Percentiles rank a stretch among this genome's conserved stretches.
Conservation (phyloP, 1,284 basidiomycete species). For the Ustilago shanxiensis region DNA sequence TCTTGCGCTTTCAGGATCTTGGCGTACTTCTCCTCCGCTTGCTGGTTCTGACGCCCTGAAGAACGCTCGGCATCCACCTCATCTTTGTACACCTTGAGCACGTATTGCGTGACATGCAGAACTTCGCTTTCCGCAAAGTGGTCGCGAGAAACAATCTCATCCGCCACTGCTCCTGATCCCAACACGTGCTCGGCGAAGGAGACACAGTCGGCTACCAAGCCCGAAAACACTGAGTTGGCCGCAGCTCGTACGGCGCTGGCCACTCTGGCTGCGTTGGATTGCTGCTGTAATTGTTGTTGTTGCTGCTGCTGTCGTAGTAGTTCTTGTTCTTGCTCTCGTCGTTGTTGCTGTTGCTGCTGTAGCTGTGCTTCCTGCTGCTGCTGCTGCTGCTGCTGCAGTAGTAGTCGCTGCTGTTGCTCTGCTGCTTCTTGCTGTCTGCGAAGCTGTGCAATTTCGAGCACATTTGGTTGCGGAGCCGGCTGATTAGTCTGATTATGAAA, state of each 20-base stretch:
- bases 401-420: neutral
- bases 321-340: no score
- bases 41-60: neutral
- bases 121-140: slow-evolving; percentile 35
- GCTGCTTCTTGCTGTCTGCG: neutral
- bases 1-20: slow-evolving; percentile 18
- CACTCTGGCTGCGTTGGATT: slow-evolving; percentile 1
- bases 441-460: neutral
- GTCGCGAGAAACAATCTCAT: slow-evolving; percentile 1
- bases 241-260: slow-evolving; percentile 16
- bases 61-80: slow-evolving; percentile 17
- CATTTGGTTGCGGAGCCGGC: neutral
- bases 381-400: slow-evolving; percentile 1
- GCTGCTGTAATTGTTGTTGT: slow-evolving; percentile 1
- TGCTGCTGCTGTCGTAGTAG: neutral
- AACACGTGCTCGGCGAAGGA: slow-evolving; percentile 44
- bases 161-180: slow-evolving; percentile 4
- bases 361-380: neutral
- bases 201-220: slow-evolving; percentile 31
- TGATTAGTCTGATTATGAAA: slow-evolving; percentile 1
- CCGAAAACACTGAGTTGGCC: slow-evolving; percentile 13
- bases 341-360: neutral
- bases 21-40: slow-evolving; percentile 9
- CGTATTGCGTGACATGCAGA: slow-evolving; percentile 22
- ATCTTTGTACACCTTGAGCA: slow-evolving; percentile 11